A percentile compares a stretch with the other conserved stretches of the same genome.
Evolutionary conservation across 176 grass and related monocot species (phyloP).

Genomic region (Pontederia paniculata): DNA sequence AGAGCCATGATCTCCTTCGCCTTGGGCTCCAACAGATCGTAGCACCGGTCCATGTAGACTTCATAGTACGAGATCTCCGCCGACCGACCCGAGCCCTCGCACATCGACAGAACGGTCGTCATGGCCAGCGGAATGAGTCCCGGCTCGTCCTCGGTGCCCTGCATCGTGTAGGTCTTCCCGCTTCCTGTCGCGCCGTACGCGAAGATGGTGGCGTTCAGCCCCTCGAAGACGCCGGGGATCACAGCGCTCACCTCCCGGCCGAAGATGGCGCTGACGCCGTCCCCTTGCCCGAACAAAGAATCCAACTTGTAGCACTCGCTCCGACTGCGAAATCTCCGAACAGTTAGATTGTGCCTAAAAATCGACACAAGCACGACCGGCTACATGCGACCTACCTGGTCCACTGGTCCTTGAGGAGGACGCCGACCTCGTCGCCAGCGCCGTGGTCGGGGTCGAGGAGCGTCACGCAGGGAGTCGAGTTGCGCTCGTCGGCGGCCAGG

Average conservation of each 20-base stretch:
- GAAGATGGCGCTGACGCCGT: constrained; percentile 38
- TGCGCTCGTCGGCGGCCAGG: background rate
- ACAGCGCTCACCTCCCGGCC: constrained; percentile 47
- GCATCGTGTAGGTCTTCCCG: constrained; percentile 94
- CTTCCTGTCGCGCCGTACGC: constrained; percentile 77
- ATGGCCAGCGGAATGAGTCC: constrained; percentile 66
- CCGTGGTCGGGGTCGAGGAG: constrained; percentile 26
- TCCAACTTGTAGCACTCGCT: constrained; percentile 72
- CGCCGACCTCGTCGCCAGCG: constrained; percentile 34
- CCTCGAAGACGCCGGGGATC: constrained; percentile 63
- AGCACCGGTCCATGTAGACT: constrained; percentile 85
- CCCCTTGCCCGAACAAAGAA: constrained; percentile 57
- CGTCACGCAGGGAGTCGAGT: constrained; percentile 35
- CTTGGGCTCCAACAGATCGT: constrained; percentile 84
- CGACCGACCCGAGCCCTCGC: constrained; percentile 40
- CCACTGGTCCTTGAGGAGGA: constrained; percentile 69
- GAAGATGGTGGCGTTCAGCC: constrained; percentile 52
- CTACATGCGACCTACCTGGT: constrained; percentile 34
- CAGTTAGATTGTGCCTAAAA: background rate
- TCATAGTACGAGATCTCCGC: constrained; percentile 79
- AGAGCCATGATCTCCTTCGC: constrained; percentile 68
- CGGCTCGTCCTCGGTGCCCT: constrained; percentile 52
- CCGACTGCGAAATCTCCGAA: constrained; percentile 33
- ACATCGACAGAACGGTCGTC: constrained; percentile 35
- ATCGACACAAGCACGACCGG: background rate